Conservation (phyloP, 768 basidiomycete genomes). For the Trametes cingulata region DNA sequence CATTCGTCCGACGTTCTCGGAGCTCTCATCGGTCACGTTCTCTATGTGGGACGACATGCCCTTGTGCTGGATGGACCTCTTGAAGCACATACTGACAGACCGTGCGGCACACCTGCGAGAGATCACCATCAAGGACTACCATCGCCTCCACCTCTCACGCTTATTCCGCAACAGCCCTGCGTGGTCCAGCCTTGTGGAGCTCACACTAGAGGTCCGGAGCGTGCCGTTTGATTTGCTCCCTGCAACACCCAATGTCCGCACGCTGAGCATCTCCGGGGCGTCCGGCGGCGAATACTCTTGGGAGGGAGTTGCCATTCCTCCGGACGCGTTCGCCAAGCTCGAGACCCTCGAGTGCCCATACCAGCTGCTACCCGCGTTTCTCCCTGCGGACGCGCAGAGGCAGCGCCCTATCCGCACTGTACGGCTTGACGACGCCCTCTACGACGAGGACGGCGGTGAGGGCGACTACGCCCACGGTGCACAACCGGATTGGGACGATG, state of each 20-base stretch:
- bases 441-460: background rate
- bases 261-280: background rate
- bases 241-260: background rate
- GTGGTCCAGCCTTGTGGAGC: background rate
- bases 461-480: background rate
- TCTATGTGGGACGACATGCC: background rate
- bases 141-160: background rate
- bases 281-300: background rate
- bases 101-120: background rate
- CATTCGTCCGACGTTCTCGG: background rate
- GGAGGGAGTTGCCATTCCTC: background rate
- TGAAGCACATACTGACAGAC: background rate
- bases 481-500: background rate
- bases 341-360: background rate
- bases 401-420: background rate
- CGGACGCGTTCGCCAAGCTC: background rate
- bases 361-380: background rate
- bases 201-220: background rate
- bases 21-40: background rate
- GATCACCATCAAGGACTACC: background rate
- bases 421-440: background rate
- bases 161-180: background rate
- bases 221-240: background rate
- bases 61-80: background rate
- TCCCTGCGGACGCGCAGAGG: background rate